Conservation (phyloP, 2,329 filamentous ascomycete genomes). For the Colletotrichum paranaense region DNA sequence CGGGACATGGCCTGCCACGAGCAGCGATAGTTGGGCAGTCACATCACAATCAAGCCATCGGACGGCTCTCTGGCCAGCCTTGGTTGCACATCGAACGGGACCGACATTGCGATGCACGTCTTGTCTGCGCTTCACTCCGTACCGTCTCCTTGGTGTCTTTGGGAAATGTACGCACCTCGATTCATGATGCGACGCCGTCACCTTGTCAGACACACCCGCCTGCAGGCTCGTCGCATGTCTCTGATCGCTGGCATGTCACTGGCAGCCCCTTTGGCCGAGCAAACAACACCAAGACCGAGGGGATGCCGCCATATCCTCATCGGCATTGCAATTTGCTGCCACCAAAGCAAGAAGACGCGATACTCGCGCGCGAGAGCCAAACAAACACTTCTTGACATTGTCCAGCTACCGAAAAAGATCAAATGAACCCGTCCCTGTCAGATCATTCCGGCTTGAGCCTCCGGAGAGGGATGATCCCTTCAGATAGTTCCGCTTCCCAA, state of each 20-base stretch:
- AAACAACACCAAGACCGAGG: background rate
- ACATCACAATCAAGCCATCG: constrained; percentile 11
- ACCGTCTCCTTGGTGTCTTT: background rate
- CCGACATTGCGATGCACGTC: constrained; percentile 6
- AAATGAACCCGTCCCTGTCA: constrained; percentile 19
- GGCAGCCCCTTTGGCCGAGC: background rate
- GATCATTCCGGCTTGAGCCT: constrained; percentile 9
- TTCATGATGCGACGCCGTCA: constrained; percentile 3
- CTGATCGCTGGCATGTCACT: constrained; percentile 5
- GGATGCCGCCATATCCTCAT: background rate
- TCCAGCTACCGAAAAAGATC: constrained; percentile 8
- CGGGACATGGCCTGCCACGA: constrained; percentile 7
- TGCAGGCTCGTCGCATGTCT: constrained; percentile 19
- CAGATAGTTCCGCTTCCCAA: background rate
- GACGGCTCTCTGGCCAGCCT: background rate
- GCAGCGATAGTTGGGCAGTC: background rate
- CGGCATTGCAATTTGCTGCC: background rate
- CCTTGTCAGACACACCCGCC: background rate
- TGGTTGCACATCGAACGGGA: constrained; percentile 1
- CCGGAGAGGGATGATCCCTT: constrained; percentile 18
- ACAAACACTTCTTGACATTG: background rate
- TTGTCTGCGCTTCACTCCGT: constrained; percentile 8
- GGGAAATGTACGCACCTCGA: background rate
- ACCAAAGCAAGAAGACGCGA: background rate
- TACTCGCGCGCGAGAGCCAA: background rate